Evolutionary conservation across 345 rosid genomes (phyloP).

Genomic region (Gynandropsis gynandra): DNA sequence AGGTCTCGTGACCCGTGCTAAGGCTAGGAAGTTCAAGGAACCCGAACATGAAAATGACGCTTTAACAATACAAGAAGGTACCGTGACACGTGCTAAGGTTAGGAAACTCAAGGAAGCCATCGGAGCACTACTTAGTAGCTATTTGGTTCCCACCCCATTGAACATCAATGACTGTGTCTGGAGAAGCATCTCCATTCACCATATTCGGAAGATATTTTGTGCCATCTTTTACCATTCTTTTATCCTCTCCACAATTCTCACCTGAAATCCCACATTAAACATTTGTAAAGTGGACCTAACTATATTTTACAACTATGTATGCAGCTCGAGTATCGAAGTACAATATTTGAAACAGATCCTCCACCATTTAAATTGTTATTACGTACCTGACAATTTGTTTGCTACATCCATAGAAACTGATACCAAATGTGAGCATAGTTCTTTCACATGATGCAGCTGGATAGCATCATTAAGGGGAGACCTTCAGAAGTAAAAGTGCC

Average conservation of each 20-base stretch:
- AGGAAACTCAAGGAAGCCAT: too few relatives aligned
- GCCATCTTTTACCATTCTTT: slow-evolving; percentile 5
- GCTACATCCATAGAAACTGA: slow-evolving; percentile 38
- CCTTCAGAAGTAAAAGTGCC: slow-evolving; percentile 30
- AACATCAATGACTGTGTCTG: too few relatives aligned
- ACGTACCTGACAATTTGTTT: slow-evolving; percentile 41
- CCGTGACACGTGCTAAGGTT: too few relatives aligned
- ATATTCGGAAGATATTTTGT: neutral
- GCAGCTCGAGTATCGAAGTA: neutral
- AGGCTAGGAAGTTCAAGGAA: too few relatives aligned
- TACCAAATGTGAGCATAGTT: slow-evolving; percentile 53
- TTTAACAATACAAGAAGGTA: too few relatives aligned
- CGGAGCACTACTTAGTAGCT: too few relatives aligned
- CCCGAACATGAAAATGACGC: too few relatives aligned
- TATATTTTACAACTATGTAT: too few relatives aligned
- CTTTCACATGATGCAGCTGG: slow-evolving; percentile 43
- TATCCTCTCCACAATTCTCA: slow-evolving; percentile 12
- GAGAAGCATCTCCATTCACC: neutral
- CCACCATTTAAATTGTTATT: slow-evolving; percentile 5
- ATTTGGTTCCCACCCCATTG: too few relatives aligned
- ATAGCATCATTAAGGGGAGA: slow-evolving; percentile 51
- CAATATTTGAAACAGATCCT: slow-evolving; percentile 5
- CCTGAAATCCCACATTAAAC: slow-evolving; percentile 14
- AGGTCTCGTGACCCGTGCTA: too few relatives aligned
- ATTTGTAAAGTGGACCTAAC: slow-evolving; percentile 3